phyloP scores from a whole-genome alignment of 257 asterid genomes.

The Marsdenia floribunda region DNA sequence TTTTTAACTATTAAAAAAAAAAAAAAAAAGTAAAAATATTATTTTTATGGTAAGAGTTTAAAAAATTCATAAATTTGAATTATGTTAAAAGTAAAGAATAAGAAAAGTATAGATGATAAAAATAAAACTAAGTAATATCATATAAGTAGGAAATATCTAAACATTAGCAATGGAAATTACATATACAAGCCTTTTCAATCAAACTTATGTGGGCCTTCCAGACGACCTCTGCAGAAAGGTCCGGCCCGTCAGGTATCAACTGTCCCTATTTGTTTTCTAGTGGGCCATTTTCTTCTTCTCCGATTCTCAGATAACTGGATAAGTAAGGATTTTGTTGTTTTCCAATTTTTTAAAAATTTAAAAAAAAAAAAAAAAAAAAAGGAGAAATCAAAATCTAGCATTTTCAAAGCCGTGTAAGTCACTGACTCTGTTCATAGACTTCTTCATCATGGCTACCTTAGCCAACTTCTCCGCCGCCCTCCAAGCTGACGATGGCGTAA shows the following conservation, averaged over 20 bases:
- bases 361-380: background rate
- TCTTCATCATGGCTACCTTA: constrained; percentile 42
- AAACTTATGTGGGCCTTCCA: constrained; percentile 23
- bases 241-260: constrained; percentile 27
- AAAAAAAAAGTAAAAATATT: background rate
- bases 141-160: background rate
- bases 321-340: background rate
- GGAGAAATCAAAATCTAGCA: constrained; percentile 56
- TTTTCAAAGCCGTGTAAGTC: constrained; percentile 92
- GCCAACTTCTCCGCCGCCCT: constrained; percentile 69
- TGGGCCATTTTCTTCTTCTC: constrained; percentile 11
- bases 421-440: constrained; percentile 41
- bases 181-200: constrained; percentile 16
- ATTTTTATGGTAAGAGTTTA: no score
- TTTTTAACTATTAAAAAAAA: background rate
- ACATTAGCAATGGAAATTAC: constrained; percentile 4
- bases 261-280: constrained; percentile 17
- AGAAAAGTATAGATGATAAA: no score
- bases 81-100: no score
- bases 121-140: background rate
- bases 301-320: background rate
- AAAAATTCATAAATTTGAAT: background rate
- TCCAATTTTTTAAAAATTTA: no score
- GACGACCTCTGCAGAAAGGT: constrained; percentile 23
- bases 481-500: constrained; percentile 73